Percentiles rank a stretch among this genome's conserved stretches.
These are phyloP conservation scores for Torulaspora maleeae DNA, from an alignment of 805 yeast genomes.

Conservation along the genomic window DNA sequence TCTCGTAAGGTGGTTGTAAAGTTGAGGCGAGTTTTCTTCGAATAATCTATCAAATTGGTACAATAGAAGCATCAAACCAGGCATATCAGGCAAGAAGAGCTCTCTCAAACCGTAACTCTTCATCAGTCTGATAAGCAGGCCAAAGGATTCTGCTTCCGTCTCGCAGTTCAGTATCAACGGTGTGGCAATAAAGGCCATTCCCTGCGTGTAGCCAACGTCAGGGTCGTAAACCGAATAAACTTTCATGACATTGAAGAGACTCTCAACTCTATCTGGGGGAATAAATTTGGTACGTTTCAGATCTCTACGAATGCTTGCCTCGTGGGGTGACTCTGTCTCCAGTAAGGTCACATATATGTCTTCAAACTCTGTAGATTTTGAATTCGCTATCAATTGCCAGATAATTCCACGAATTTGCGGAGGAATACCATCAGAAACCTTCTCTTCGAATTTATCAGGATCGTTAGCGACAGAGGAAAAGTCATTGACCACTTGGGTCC, in stretches of 20 bases:
- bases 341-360: constrained; percentile 37
- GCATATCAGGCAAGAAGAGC: constrained; percentile 84
- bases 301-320: constrained; percentile 74
- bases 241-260: constrained; percentile 69
- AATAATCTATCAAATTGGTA: constrained; percentile 87
- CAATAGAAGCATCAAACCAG: constrained; percentile 77
- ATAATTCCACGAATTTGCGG: constrained; percentile 78
- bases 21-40: constrained; percentile 68
- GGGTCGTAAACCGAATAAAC: constrained; percentile 82
- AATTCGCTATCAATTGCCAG: constrained; percentile 85
- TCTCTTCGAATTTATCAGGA: constrained; percentile 53
- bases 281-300: constrained; percentile 81
- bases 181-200: constrained; percentile 90
- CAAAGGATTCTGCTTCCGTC: constrained; percentile 75
- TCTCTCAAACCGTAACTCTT: constrained; percentile 75
- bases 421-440: constrained; percentile 77
- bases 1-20: constrained; percentile 69
- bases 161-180: constrained; percentile 73
- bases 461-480: constrained; percentile 61
- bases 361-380: constrained; percentile 54
- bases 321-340: constrained; percentile 59
- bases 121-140: constrained; percentile 77
- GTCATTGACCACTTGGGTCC: constrained; percentile 79
- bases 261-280: constrained; percentile 53
- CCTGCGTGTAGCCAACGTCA: constrained; percentile 97